Evolutionary conservation across 495 filamentous ascomycete species (phyloP), one percentile per base, ranked within the genome.

Genomic region (Talaromyces borbonicus): DNA sequence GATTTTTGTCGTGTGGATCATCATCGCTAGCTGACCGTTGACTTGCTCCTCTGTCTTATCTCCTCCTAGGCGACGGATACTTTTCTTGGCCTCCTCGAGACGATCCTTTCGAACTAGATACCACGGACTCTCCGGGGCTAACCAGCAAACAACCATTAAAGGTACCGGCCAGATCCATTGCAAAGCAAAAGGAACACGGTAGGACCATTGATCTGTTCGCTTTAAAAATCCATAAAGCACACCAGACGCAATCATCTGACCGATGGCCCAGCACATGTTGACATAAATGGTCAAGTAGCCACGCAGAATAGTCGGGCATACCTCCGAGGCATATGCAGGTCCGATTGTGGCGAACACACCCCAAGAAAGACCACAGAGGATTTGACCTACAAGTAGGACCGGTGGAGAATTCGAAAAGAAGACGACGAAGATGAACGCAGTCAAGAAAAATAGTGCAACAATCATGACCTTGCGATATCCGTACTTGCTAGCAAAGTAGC

Each of bases 141-240:
- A 58, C 6, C 64, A 46, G 0, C 70, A 67, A 35, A 59, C 48
- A 2, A 56, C 39, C 23, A 72, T 58, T 20, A 52, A 29, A n/a
- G 53, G 45, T 3, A 49, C 43, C 79, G 79, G 77, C 75, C 79
- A 84, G 37, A 82, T 69, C 80, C 80, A 84, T 50, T 69, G 64
- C 8, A 69, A 44, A 4, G 51, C 52, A 36, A 62, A 62, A 11
- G 55, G 57, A 20, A 53, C 50, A 22, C 53, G 52, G 44, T 63
- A 62, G 11, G 61, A 63, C 61, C 58, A 65, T 1, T 43, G 24
- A 38, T 66, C 62, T 1, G 48, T 25, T 8, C 55, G 51, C 16
- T 51, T 37, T 14, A 60, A 56, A 14, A 65, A 60, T 0, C 57
- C 65, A 44, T 62, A 62, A 43, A 65, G 55, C 6, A 57, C 57